Evolutionary conservation across 352 stramenopile species (phyloP).

Genomic region (Pythium brachiatum): DNA sequence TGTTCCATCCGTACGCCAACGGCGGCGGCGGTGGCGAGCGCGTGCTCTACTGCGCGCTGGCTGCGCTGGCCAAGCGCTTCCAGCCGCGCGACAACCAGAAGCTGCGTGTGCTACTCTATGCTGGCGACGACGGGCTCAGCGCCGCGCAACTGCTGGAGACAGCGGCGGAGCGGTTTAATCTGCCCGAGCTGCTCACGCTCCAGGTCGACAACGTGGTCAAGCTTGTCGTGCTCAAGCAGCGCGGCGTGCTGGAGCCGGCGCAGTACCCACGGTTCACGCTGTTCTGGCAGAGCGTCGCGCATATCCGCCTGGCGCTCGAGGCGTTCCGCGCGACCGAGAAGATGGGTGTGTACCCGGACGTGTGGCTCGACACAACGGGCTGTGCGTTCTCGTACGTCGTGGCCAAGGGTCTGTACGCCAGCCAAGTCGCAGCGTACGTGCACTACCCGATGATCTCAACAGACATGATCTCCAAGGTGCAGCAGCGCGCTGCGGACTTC

Average conservation of each 20-base stretch:
- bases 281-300: constrained; percentile 94
- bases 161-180: constrained; percentile 83
- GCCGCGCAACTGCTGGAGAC: constrained; percentile 67
- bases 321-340: constrained; percentile 65
- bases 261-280: constrained; percentile 93
- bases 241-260: constrained; percentile 69
- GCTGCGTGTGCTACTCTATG: constrained; percentile 61
- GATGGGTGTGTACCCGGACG: constrained; percentile 59
- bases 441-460: constrained; percentile 99
- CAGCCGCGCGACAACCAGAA: constrained; percentile 12
- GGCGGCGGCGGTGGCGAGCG: constrained; percentile 96
- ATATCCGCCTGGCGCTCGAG: constrained; percentile 88
- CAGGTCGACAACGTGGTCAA: constrained; percentile 50
- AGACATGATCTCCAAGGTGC: constrained; percentile 97
- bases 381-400: constrained; percentile 97
- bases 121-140: constrained; percentile 71
- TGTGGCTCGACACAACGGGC: constrained; percentile 98
- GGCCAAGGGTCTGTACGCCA: constrained; percentile 81
- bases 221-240: constrained; percentile 73
- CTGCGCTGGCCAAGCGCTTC: constrained; percentile 73
- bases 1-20: constrained; percentile 96
- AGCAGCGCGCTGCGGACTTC: constrained; percentile 87
- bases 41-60: constrained; percentile 96
- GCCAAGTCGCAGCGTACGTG: constrained; percentile 93
- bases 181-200: constrained; percentile 63